Conservation (phyloP, 2,329 filamentous ascomycete species). For the Paraphaeosphaeria sporulosa region DNA sequence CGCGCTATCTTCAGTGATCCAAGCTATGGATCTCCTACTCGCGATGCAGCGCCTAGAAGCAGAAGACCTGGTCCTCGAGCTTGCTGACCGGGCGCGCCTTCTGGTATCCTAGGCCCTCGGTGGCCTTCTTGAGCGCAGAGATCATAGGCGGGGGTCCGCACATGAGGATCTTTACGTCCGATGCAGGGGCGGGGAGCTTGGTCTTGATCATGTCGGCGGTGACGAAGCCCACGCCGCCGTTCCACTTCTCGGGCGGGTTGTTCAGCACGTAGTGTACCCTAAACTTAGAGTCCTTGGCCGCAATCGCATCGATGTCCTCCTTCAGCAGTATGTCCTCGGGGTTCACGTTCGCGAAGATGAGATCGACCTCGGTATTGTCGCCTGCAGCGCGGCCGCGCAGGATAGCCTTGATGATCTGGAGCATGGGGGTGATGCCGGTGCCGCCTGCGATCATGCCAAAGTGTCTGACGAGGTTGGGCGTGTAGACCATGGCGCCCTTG, state of each 20-base stretch:
- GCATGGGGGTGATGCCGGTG: constrained; percentile 98
- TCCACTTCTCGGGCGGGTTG: constrained; percentile 92
- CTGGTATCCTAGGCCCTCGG: constrained; percentile 85
- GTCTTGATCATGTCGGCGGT: constrained; percentile 94
- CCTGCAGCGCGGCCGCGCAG: constrained; percentile 76
- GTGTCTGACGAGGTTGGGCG: constrained; percentile 92
- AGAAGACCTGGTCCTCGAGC: constrained; percentile 97
- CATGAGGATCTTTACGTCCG: constrained; percentile 90
- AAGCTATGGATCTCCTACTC: not conserved
- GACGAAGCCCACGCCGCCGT: constrained; percentile 91
- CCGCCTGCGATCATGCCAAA: constrained; percentile 99
- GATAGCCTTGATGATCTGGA: constrained; percentile 93
- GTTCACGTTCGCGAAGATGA: constrained; percentile 98
- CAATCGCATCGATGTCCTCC: constrained; percentile 86
- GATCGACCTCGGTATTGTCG: constrained; percentile 86
- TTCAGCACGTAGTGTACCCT: constrained; percentile 95
- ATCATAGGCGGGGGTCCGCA: constrained; percentile 98
- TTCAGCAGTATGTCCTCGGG: constrained; percentile 89
- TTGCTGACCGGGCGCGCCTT: constrained; percentile 97
- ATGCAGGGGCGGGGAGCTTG: constrained; percentile 80
- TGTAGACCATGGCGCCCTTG: constrained; percentile 98
- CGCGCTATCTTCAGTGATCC: not conserved
- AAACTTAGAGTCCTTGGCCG: constrained; percentile 79
- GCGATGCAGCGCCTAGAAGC: constrained; percentile 67
- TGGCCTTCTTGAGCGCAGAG: constrained; percentile 94